Percentiles rank a stretch among this genome's conserved stretches.
Conservation (phyloP, 495 filamentous ascomycete genomes). For the Elaphomyces granulatus region DNA sequence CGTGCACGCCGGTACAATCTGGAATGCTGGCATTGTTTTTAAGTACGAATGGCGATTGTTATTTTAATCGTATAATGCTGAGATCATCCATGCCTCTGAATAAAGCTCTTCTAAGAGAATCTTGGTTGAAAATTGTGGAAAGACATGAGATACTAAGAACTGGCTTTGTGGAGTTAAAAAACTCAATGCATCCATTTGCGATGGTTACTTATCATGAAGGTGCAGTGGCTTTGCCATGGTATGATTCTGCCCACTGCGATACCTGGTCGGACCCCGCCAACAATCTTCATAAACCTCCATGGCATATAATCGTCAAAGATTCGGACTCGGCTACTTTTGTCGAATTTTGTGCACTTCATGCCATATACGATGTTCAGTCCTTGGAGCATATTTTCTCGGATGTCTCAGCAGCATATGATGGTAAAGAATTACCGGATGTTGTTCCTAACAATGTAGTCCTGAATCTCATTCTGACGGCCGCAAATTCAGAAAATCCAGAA, state of each 20-base stretch:
- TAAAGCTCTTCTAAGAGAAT: constrained; percentile 33
- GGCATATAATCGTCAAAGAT: constrained; percentile 28
- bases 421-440: constrained; percentile 7
- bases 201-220: constrained; percentile 43
- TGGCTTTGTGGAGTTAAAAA: constrained; percentile 41
- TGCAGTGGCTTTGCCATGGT: constrained; percentile 29
- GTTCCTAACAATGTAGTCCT: constrained; percentile 28
- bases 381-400: constrained; percentile 45
- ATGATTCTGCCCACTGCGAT: constrained; percentile 11
- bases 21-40: constrained; percentile 67
- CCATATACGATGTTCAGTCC: constrained; percentile 65
- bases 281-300: constrained; percentile 32
- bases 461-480: constrained; percentile 36
- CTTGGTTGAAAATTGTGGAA: constrained; percentile 43
- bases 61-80: constrained; percentile 68
- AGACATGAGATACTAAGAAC: constrained; percentile 58
- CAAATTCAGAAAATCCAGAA: constrained; percentile 14
- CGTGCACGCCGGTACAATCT: constrained; percentile 59
- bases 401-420: constrained; percentile 28
- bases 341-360: constrained; percentile 50
- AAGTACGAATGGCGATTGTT: constrained; percentile 45
- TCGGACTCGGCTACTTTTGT: constrained; percentile 14
- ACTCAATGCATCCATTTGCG: constrained; percentile 40
- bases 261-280: constrained; percentile 4
- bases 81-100: constrained; percentile 38